Evolutionary conservation across 345 rosid species (phyloP).

Genomic region (Arabis hirsuta): DNA sequence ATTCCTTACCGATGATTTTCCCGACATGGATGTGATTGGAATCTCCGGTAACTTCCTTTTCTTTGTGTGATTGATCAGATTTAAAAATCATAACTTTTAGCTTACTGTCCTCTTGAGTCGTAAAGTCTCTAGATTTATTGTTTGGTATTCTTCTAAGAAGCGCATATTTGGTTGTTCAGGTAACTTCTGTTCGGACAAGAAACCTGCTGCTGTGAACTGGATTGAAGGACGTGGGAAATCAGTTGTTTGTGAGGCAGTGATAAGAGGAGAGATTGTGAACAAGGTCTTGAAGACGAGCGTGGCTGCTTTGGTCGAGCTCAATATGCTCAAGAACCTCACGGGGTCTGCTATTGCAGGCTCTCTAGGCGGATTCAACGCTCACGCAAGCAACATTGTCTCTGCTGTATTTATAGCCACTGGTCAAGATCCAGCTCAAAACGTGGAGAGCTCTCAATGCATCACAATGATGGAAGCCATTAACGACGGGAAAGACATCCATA

Average conservation of each 20-base stretch:
- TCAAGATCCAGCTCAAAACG: slow-evolving; percentile 92
- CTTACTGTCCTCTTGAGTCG: not conserved
- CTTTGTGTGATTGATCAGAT: not conserved
- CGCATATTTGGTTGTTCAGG: slow-evolving; percentile 43
- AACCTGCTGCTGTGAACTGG: slow-evolving; percentile 95
- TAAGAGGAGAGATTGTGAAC: slow-evolving; percentile 74
- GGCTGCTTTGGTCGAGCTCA: slow-evolving; percentile 77
- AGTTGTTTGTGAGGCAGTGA: slow-evolving; percentile 85
- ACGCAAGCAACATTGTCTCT: slow-evolving; percentile 85
- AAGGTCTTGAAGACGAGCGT: slow-evolving; percentile 76
- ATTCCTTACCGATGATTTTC: slow-evolving; percentile 70
- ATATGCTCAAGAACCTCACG: slow-evolving; percentile 80
- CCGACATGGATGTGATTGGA: slow-evolving; percentile 87
- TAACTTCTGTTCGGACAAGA: slow-evolving; percentile 87
- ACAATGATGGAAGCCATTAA: slow-evolving; percentile 93
- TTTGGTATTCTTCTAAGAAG: not conserved
- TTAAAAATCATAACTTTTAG: not conserved
- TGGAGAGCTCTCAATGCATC: slow-evolving; percentile 89
- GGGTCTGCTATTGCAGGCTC: slow-evolving; percentile 90
- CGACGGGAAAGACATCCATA: slow-evolving; percentile 77
- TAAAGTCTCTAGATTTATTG: not conserved
- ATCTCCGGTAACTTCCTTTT: slow-evolving; percentile 61
- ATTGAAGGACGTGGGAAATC: slow-evolving; percentile 95
- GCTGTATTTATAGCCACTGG: slow-evolving; percentile 86
- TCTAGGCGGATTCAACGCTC: slow-evolving; percentile 91